Conservation (phyloP, 2,329 filamentous ascomycete species). For the Arthrobotrys entomopaga region DNA sequence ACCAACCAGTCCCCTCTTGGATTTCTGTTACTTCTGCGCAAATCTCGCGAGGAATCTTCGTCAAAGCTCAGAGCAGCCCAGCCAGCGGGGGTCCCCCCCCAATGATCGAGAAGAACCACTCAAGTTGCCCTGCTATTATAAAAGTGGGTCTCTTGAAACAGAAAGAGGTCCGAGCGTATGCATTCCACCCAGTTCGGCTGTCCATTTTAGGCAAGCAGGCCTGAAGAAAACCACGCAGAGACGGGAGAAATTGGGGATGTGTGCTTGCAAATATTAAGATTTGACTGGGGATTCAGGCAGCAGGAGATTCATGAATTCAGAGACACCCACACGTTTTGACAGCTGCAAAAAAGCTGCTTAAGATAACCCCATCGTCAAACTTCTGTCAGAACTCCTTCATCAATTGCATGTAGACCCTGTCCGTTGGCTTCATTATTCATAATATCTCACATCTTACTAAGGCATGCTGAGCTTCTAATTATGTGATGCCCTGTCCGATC, state of each 20-base stretch:
- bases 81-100: not conserved
- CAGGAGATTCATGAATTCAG: conserved; percentile 11
- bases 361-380: conserved; percentile 15
- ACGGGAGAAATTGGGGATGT: conserved; percentile 21
- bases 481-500: conserved; percentile 25
- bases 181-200: conserved; percentile 32
- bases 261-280: conserved; percentile 3
- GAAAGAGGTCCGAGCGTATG: conserved; percentile 55
- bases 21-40: conserved; percentile 1
- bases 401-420: conserved; percentile 44
- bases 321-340: conserved; percentile 11
- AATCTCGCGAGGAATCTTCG: conserved; percentile 28
- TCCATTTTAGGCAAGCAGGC: conserved; percentile 53
- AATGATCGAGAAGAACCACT: not conserved
- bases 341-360: conserved; percentile 2
- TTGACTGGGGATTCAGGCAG: conserved; percentile 30
- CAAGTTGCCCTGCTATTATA: conserved; percentile 21
- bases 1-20: not conserved
- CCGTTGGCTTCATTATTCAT: conserved; percentile 47
- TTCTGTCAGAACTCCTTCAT: conserved; percentile 33
- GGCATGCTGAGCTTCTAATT: conserved; percentile 47
- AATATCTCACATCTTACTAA: conserved; percentile 54
- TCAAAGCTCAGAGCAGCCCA: too few species aligned
- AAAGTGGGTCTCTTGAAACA: conserved; percentile 54
- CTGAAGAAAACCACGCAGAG: conserved; percentile 52